Evolutionary conservation across 331 rosid genomes (phyloP), one percentile per base, ranked within the genome.

Genomic region (Erythrophleum ivorense): DNA sequence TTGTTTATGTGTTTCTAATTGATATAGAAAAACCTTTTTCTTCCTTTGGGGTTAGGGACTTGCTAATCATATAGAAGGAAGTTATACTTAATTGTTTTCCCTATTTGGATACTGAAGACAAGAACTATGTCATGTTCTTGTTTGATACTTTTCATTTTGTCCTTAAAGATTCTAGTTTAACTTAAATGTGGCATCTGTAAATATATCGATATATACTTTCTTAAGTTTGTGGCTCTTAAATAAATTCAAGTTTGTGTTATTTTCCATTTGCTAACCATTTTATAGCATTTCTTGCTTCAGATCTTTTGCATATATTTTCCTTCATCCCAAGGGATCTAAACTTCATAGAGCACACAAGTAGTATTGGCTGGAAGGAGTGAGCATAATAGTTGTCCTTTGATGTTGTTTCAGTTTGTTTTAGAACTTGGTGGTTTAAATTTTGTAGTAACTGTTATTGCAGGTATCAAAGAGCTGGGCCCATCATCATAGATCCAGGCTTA

Each of bases 311-410:
- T 82, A 86, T 95, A 60, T 91, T 95, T 84, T 89, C 98, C 14
- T 91, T 85, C 91, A 81, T 95, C 87, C 99, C 99, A 4, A 90
- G 89, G 86, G 98, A 93, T 74, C 78, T 95, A 43, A 95, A 95
- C 87, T 93, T 95, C 78, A 64, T 91, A 52, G 97, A 93, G 89
- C 98, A 95, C 90, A 81, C 95, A 9, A 92, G 98, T 83, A 88
- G 92, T 60, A 86, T 88, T 83, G 99, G 99, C 63, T 91, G 97
- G 99, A 93, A 91, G 86, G 99, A 95, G 97, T 93, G 86, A 93
- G 99, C 88, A 53, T 24, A 5, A 41, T 38, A 57, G 53, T 73
- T 57, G 38, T 78, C 43, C 55, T 38, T 78, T 77, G 24, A 33
- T 18, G 57, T 64, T 70, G 55, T 84, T 79, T 43, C 64, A 19